Conservation (phyloP, 2,329 filamentous ascomycete genomes). For the Parascedosporium putredinis region DNA sequence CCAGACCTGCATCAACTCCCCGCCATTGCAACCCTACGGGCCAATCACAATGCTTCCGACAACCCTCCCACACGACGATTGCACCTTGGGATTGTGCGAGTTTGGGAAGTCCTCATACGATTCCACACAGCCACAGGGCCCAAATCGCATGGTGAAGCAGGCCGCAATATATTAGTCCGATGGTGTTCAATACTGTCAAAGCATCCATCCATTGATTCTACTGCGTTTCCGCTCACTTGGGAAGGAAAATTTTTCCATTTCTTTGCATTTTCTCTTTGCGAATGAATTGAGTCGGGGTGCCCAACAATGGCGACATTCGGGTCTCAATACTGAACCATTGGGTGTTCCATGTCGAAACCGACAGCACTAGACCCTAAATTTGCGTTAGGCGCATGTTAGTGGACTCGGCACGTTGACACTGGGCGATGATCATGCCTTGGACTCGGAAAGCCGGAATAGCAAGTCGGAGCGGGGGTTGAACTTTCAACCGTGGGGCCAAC, state of each 20-base stretch:
- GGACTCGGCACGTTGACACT: too few species aligned
- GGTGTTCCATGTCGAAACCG: too few species aligned
- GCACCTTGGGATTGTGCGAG: background rate
- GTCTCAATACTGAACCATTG: background rate
- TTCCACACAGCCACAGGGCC: constrained; percentile 7
- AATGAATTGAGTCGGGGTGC: background rate
- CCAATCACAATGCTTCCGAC: background rate
- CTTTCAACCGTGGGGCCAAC: background rate
- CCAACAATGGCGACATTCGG: background rate
- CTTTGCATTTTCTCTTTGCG: background rate
- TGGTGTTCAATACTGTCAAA: background rate
- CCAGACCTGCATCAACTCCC: background rate
- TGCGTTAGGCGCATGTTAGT: too few species aligned
- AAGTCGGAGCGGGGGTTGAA: too few species aligned
- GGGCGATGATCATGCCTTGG: too few species aligned
- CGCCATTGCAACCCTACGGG: background rate
- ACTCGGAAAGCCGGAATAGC: too few species aligned
- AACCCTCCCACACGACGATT: background rate
- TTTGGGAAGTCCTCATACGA: constrained; percentile 1
- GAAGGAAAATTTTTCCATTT: too few species aligned
- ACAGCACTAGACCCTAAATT: too few species aligned
- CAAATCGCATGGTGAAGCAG: constrained; percentile 2
- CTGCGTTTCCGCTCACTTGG: too few species aligned
- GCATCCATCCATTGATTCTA: too few species aligned
- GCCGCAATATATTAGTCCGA: constrained; percentile 1